Evolutionary conservation across 495 filamentous ascomycete genomes (phyloP).

Genomic region (Tuber calosporum): DNA sequence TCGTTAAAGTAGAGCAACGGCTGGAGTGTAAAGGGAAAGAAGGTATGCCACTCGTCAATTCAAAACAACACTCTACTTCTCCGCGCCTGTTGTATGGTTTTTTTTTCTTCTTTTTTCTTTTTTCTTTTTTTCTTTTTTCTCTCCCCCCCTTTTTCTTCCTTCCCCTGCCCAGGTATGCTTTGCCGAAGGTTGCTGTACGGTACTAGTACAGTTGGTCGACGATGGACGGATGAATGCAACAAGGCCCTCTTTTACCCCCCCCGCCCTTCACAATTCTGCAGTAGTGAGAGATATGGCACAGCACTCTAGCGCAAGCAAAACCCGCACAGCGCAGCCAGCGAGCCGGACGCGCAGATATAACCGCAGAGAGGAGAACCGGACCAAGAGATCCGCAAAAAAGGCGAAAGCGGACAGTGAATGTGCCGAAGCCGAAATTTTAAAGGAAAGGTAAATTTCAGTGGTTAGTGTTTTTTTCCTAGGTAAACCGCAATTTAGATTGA

Average conservation of each 20-base stretch:
- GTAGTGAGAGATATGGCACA: background rate
- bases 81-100: background rate
- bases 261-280: background rate
- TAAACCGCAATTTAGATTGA: background rate
- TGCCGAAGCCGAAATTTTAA: background rate
- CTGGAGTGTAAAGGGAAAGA: background rate
- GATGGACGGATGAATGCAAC: background rate
- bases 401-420: background rate
- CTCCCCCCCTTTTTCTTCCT: too few species aligned
- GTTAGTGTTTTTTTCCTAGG: background rate
- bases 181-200: background rate
- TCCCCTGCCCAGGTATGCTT: background rate
- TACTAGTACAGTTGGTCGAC: background rate
- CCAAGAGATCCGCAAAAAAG: background rate
- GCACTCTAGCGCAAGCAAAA: background rate
- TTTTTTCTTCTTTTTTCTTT: background rate
- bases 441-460: background rate
- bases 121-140: background rate
- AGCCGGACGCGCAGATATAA: background rate
- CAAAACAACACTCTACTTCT: background rate
- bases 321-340: background rate
- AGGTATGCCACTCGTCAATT: background rate
- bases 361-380: background rate
- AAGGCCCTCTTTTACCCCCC: background rate
- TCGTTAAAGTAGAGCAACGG: background rate